Evolutionary conservation across 768 basidiomycete genomes (phyloP), one percentile per base, ranked within the genome.

Genomic region (Tulasnella sp.): DNA sequence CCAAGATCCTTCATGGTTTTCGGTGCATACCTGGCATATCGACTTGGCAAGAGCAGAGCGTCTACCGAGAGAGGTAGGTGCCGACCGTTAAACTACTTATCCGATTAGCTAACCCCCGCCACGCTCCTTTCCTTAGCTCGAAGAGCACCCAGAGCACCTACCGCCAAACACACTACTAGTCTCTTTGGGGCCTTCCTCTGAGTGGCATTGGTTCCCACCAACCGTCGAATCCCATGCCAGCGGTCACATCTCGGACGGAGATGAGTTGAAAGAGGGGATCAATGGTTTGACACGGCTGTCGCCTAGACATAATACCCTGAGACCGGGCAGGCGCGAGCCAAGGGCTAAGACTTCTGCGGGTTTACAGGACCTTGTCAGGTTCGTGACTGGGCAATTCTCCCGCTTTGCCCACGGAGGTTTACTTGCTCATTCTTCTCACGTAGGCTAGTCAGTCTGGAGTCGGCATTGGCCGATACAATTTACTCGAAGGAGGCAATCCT

Each of bases 131-230:
- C 23, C 7, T 30, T 19, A 59, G 56, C 48, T 43, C 24, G 19
- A 27, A 19, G 17, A 3, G n/a, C 69, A 75, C 58, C 68, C 72
- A 0, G 76, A 66, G 54, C 74, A 74, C 50, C 70, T 91, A 29
- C 82, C 87, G 1, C 84, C 83, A 15, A 93, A 93, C 67, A 82
- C 86, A 1, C 74, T 90, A 7, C 71, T 91, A 15, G 63, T 92
- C 44, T 76, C 79, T 15, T 75, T 92, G 54, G 74, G 80, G 13
- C 84, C 85, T 7, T 78, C 77, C 17, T 80, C 78, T 4, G 73
- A 78, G 65, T 74, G 73, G n/a, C 83, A 80, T 64, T 85, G 81
- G 70, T 84, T 23, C 80, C 82, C 26, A 21, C 65, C 71, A 27
- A 64, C 17, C 49, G 43, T 13, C 19, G 11, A 47, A 7, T 65